These are phyloP conservation scores for Teratosphaeria epicoccoides DNA, from an alignment of 2,329 filamentous ascomycete genomes.

Conservation along the genomic window DNA sequence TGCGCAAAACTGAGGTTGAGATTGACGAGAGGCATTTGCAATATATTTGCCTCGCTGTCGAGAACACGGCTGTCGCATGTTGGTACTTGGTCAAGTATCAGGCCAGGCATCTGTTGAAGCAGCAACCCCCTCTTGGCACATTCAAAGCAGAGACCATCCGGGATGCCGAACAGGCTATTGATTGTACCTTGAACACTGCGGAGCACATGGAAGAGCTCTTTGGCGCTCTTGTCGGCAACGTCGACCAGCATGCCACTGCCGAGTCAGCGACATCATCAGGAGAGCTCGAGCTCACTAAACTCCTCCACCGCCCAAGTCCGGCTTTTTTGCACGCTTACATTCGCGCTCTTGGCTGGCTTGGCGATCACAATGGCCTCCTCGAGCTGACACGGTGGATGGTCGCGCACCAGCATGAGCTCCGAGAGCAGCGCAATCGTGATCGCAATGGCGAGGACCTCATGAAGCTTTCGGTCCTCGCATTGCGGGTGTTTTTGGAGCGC, in stretches of 20 bases:
- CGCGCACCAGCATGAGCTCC: conserved; percentile 33
- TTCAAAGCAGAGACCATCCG: background rate
- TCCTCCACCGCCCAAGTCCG: conserved; percentile 38
- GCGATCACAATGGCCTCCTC: conserved; percentile 49
- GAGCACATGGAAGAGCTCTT: background rate
- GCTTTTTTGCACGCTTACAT: conserved; percentile 50
- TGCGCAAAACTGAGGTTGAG: conserved; percentile 17
- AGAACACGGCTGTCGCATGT: conserved; percentile 21
- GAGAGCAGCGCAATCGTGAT: conserved; percentile 15
- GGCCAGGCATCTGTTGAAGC: background rate
- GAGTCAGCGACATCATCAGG: background rate
- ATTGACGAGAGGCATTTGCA: conserved; percentile 22
- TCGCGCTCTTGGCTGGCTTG: conserved; percentile 50
- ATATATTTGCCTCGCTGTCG: conserved; percentile 24
- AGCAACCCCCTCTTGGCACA: background rate
- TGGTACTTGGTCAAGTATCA: conserved; percentile 9
- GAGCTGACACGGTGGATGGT: conserved; percentile 50
- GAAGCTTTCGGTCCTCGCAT: conserved; percentile 28
- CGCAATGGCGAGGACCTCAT: conserved; percentile 24
- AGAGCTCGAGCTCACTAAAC: conserved; percentile 1
- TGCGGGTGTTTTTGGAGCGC: conserved; percentile 34
- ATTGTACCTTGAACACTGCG: background rate
- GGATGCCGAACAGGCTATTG: background rate
- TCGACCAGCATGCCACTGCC: background rate
- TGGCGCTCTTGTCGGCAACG: background rate